Evolutionary conservation across 495 filamentous ascomycete species (phyloP).

Genomic region (Apodospora peruviana): DNA sequence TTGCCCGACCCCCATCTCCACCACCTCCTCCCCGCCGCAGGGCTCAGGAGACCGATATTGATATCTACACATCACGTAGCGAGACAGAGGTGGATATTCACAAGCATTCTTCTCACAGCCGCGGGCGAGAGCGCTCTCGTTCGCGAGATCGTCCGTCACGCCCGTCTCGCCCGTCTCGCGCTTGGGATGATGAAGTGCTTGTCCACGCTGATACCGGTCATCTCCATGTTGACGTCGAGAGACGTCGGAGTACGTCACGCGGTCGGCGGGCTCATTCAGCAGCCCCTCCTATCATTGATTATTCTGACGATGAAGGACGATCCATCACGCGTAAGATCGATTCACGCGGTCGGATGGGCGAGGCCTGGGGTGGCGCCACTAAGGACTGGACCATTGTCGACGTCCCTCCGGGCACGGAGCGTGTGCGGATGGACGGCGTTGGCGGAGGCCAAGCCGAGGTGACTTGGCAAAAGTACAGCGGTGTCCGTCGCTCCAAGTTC

Average conservation of each 20-base stretch:
- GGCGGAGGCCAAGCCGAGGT: constrained; percentile 63
- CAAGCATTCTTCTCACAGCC: constrained; percentile 27
- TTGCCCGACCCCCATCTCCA: constrained; percentile 40
- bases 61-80: constrained; percentile 42
- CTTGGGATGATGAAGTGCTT: constrained; percentile 35
- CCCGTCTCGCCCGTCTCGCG: constrained; percentile 23
- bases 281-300: constrained; percentile 32
- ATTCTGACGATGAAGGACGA: constrained; percentile 56
- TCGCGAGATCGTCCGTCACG: constrained; percentile 28
- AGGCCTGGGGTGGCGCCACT: constrained; percentile 62
- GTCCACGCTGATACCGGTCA: constrained; percentile 52
- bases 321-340: constrained; percentile 58
- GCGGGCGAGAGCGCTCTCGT: constrained; percentile 20
- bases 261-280: constrained; percentile 42
- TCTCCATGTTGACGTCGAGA: constrained; percentile 49
- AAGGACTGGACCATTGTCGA: constrained; percentile 73
- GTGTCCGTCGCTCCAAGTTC: constrained; percentile 64
- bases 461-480: constrained; percentile 72
- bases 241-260: constrained; percentile 29
- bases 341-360: constrained; percentile 56
- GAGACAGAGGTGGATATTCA: constrained; percentile 48
- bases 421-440: constrained; percentile 68
- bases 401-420: constrained; percentile 71
- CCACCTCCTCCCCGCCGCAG: constrained; percentile 38
- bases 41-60: constrained; percentile 46